Base-by-base conservation (phyloP, 441 rosid genomes). In the Capsella rubella region DNA sequence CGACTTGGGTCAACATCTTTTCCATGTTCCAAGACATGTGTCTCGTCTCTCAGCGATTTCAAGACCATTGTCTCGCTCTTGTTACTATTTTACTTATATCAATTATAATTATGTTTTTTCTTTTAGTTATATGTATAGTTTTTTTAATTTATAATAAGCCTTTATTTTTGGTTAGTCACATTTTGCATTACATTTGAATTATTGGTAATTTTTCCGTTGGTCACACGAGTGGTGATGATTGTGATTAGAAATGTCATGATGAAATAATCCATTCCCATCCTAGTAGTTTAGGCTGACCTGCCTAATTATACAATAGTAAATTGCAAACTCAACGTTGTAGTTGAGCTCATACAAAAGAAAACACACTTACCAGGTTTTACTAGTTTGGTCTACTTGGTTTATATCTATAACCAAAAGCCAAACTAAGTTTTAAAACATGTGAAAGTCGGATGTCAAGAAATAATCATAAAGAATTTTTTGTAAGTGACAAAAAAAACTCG, bases 1-100 rank as follows among this genome's bases (percentile, higher is more conserved):
- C 21, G 60, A 74, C 61, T 67, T 66, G 27, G 61, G 72, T 59
- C 73, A 67, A 67, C 31, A 13, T 75, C 27, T 35, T 43, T 61
- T 60, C 63, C 62, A 35, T 75, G 69, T 68, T 68, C 58, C 74
- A 75, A 75, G 79, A 61, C 57, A 13, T 25, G 39, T 75, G 64
- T 68, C 74, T 75, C 13, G 10, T 12, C 21, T 75, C 64, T 68
- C n/a, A 67, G 64, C 69, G 14, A 61, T 69, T 75, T 54, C 69
- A 68, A 68, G 79, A 75, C 58, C 28, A 9, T 28, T 61, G 74
- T 53, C 74, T 75, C 55, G 62, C 32, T 57, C 28, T 55, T 13
- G 49, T 55, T 73, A 46, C 39, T 51, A 50, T 49, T 28, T 28
- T 35, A 56, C 21, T 34, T 56, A 6, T 11, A 53, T 53, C 4